Evolutionary conservation across 768 basidiomycete species (phyloP), one percentile per base, ranked within the genome.

Genomic region (Boletellus ananas): DNA sequence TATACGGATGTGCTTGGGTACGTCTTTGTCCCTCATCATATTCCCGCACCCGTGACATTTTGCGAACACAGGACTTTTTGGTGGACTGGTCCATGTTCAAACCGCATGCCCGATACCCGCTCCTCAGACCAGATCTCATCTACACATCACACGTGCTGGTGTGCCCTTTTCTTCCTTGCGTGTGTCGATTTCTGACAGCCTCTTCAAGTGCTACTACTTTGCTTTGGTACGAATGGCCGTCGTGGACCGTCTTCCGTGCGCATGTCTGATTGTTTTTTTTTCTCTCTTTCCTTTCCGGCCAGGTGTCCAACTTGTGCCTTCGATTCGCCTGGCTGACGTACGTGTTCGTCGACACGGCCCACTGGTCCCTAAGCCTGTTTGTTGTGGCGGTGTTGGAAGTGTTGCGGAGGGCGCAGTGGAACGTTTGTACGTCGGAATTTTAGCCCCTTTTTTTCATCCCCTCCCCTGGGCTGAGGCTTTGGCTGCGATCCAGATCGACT

Each of bases 31-130:
- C 6, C 40, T 4, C 9, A 34, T 45, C 29, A 25, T 25, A 16
- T 11, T 17, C 23, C 23, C n/a, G 14, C 20, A 17, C 13, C 16
- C 43, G 21, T 18, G 29, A n/a, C 36, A 12, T 10, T 13, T n/a
- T 8, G 11, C 45, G 25, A 33, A 25, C 34, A 40, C 55, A 88
- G 90, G 90, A 94, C 61, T 69, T 92, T 25, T 62, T 88, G 13
- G 89, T 94, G 81, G 93, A 96, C 66, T 95, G 94, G 93, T 90
- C 89, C 2, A 62, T 97, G 27, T 70, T 90, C 27, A 74, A 79
- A 49, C 72, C 76, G 4, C 81, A 73, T 49, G 72, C 73, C 5
- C 72, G 60, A 52, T 72, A 85, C 55, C 77, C 70, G n/a, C 70
- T 88, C 38, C 75, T 97, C 2, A 81, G 94, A 12, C 66, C 72